Base-by-base conservation (phyloP, 352 stramenopile genomes). In the Proteromonas lacertae region DNA sequence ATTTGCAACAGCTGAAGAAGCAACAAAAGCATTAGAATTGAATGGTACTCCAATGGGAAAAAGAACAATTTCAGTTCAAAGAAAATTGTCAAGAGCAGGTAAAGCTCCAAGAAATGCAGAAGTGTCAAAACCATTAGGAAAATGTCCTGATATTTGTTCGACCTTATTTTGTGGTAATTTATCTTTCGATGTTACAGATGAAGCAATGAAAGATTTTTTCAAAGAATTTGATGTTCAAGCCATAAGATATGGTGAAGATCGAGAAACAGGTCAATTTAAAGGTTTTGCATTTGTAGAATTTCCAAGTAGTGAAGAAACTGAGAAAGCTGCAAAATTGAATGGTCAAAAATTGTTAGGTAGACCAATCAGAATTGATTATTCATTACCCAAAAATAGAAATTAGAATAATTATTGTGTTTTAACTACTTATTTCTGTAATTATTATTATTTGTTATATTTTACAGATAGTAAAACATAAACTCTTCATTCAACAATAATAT, bases 241-340 rank as follows among this genome's bases (percentile, higher is more conserved):
- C 45, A 72, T 92, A 46, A 69, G 82, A 48, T 81, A 94, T 36
- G 76, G 76, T 0, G 84, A 65, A 19, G 79, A 94, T 60, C 62
- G 77, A 37, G 83, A 97, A 52, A 93, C 75, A 29, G 79, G 80
- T 25, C 69, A 92, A 38, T 94, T 93, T 64, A 82, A 82, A 52
- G 86, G 86, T 30, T 93, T 93, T 51, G 81, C 79, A 23, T 79
- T 96, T 61, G 59, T 96, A 29, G 75, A 94, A 53, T 97, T 96
- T 51, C 65, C 41, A 1, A 55, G 82, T n/a, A 87, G 68, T 0
- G 75, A 92, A 40, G 61, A 64, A 24, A 83, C 88, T 0, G 75
- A 91, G 40, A 55, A 64, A 32, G 69, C 63, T 9, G 74, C 80
- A 8, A 50, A 74, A 42, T 60, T 96, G 37, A 66, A 71, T 2